These are phyloP conservation scores for Podaxis rugospora DNA, from an alignment of 768 basidiomycete genomes.

Conservation along the genomic window DNA sequence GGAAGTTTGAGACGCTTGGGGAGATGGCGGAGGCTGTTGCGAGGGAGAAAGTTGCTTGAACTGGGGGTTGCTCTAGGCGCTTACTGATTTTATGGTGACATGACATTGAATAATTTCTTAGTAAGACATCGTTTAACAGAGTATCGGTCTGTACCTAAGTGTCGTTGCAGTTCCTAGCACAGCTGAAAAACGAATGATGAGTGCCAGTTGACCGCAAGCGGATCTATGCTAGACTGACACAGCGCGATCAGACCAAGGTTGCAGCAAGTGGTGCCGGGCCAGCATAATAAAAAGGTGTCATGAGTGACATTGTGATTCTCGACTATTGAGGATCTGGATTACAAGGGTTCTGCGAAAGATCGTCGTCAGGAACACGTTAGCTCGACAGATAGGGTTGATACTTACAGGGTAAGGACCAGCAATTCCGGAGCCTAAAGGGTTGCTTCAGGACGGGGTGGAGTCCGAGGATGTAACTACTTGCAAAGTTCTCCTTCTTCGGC, in stretches of 20 bases:
- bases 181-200: background rate
- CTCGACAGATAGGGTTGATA: background rate
- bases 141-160: background rate
- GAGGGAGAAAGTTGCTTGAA: slow-evolving; percentile 23
- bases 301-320: background rate
- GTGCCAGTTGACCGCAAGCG: background rate
- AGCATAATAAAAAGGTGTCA: slow-evolving; percentile 12
- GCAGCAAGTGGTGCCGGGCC: slow-evolving; percentile 21
- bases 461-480: background rate
- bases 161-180: background rate
- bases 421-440: slow-evolving; percentile 12
- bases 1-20: slow-evolving; percentile 57
- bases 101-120: no score
- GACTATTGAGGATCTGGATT: background rate
- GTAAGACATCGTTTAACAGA: no score
- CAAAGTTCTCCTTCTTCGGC: slow-evolving; percentile 16
- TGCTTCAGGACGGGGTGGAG: background rate
- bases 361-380: background rate
- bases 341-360: slow-evolving; percentile 4
- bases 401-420: slow-evolving; percentile 14
- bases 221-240: slow-evolving; percentile 11
- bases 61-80: background rate
- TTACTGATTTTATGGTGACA: no score
- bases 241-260: slow-evolving; percentile 16
- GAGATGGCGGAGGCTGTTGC: slow-evolving; percentile 59